phyloP scores from a whole-genome alignment of 331 rosid genomes.

The Pyrus hybrid region DNA sequence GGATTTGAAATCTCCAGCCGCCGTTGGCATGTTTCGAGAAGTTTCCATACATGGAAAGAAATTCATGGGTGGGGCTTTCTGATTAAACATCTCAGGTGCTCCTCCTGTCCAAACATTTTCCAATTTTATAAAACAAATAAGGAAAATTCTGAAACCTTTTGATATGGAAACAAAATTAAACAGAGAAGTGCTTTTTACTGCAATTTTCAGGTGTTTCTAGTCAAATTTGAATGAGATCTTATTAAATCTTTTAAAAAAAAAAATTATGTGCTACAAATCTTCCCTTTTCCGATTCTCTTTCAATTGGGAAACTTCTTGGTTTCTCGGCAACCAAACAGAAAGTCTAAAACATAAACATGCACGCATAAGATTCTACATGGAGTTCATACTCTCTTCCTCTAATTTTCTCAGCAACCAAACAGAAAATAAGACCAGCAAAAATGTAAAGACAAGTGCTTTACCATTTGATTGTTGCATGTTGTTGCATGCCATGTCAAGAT shows the following conservation, averaged over 20 bases:
- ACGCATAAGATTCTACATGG: neutral
- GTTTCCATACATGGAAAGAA: constrained; percentile 44
- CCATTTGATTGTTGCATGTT: constrained; percentile 23
- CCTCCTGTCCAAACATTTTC: constrained; percentile 19
- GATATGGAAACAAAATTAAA: neutral
- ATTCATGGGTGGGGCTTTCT: constrained; percentile 32
- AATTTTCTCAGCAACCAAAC: neutral
- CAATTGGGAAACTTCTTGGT: neutral
- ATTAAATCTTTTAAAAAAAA: too few species aligned
- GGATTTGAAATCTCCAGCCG: constrained; percentile 7
- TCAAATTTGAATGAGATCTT: neutral
- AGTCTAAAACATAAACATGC: neutral
- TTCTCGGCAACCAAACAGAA: neutral
- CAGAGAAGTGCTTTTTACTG: neutral
- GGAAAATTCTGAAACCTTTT: neutral
- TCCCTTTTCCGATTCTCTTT: neutral
- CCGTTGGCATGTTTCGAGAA: neutral
- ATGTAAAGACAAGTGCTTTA: neutral
- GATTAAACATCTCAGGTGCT: constrained; percentile 32
- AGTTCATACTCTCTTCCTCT: neutral
- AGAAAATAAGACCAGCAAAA: neutral
- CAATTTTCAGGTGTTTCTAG: neutral
- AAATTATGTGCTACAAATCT: neutral
- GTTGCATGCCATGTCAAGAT: constrained; percentile 37
- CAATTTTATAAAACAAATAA: neutral